Conservation (phyloP, 768 basidiomycete species). For the Phylloporus rhodoxanthus region DNA sequence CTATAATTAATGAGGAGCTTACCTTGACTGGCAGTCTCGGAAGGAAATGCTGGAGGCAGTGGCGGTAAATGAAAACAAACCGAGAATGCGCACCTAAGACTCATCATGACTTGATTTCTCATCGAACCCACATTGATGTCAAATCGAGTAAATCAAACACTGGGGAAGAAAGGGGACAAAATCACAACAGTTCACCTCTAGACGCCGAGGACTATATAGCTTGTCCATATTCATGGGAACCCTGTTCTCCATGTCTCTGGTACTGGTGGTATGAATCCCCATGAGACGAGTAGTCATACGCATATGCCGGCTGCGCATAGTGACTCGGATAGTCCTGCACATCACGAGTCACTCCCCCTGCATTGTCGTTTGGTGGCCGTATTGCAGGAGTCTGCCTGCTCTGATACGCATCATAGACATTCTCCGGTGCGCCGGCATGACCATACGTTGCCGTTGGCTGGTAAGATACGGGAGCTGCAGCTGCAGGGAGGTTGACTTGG, state of each 20-base stretch:
- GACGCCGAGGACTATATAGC: slow-evolving; percentile 23
- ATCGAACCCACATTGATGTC: slow-evolving; percentile 4
- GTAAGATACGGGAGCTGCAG: slow-evolving; percentile 56
- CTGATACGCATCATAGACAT: slow-evolving; percentile 50
- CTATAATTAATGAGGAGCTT: not conserved
- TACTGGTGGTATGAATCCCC: slow-evolving; percentile 26
- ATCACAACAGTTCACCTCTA: slow-evolving; percentile 14
- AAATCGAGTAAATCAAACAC: slow-evolving; percentile 28
- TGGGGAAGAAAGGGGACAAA: slow-evolving; percentile 9
- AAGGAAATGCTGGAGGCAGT: not conserved
- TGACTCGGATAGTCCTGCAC: slow-evolving; percentile 34
- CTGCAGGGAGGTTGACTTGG: slow-evolving; percentile 49
- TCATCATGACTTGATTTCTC: slow-evolving; percentile 2
- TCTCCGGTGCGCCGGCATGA: slow-evolving; percentile 19
- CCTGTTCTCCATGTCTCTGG: slow-evolving; percentile 27
- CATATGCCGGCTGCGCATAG: slow-evolving; percentile 18
- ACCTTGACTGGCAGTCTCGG: not conserved
- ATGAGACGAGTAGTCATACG: slow-evolving; percentile 26
- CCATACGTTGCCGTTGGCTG: slow-evolving; percentile 27
- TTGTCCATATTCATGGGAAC: slow-evolving; percentile 28
- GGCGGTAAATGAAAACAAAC: not conserved
- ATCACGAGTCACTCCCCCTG: slow-evolving; percentile 35
- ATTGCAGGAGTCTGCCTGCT: slow-evolving; percentile 38
- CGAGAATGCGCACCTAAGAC: slow-evolving; percentile 2
- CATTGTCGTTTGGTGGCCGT: slow-evolving; percentile 29